These are phyloP conservation scores for Catunica adiposa DNA, from an alignment of 2,329 filamentous ascomycete species.

Conservation along the genomic window DNA sequence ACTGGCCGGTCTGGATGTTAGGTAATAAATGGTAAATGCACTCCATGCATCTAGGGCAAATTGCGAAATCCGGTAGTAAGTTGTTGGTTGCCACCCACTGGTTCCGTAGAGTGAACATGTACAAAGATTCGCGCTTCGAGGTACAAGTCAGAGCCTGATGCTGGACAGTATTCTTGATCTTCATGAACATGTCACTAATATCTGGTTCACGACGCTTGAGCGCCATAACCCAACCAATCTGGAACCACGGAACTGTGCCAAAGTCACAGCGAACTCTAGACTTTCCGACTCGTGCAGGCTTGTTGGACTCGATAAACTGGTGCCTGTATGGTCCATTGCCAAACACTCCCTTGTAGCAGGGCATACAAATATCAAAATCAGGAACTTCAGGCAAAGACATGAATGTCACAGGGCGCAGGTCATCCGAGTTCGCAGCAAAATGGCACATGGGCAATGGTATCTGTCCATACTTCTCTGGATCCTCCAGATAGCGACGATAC, in stretches of 20 bases:
- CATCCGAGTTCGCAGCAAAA: constrained; percentile 41
- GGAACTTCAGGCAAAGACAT: constrained; percentile 55
- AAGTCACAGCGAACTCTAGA: constrained; percentile 53
- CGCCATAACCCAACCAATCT: constrained; percentile 69
- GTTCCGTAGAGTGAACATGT: constrained; percentile 64
- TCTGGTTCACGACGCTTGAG: constrained; percentile 48
- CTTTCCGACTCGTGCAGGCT: constrained; percentile 17
- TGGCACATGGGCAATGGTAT: constrained; percentile 36
- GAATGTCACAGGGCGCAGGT: constrained; percentile 55
- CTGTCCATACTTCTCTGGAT: constrained; percentile 27
- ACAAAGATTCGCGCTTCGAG: constrained; percentile 32
- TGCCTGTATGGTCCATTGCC: constrained; percentile 48
- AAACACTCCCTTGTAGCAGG: constrained; percentile 59
- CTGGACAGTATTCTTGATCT: constrained; percentile 38
- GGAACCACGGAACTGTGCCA: constrained; percentile 60
- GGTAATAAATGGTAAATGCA: constrained; percentile 45
- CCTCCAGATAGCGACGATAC: constrained; percentile 39
- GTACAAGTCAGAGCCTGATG: constrained; percentile 35
- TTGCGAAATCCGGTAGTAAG: constrained; percentile 52
- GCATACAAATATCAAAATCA: constrained; percentile 66
- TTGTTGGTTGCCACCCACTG: constrained; percentile 40
- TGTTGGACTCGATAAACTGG: constrained; percentile 43
- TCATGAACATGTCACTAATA: constrained; percentile 51
- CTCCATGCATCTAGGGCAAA: constrained; percentile 58
- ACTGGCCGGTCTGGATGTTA: constrained; percentile 28